A percentile compares a stretch with the other conserved stretches of the same genome.
Evolutionary conservation across 495 filamentous ascomycete species (phyloP).

Genomic region (Hypoxylon lienhwacheense): DNA sequence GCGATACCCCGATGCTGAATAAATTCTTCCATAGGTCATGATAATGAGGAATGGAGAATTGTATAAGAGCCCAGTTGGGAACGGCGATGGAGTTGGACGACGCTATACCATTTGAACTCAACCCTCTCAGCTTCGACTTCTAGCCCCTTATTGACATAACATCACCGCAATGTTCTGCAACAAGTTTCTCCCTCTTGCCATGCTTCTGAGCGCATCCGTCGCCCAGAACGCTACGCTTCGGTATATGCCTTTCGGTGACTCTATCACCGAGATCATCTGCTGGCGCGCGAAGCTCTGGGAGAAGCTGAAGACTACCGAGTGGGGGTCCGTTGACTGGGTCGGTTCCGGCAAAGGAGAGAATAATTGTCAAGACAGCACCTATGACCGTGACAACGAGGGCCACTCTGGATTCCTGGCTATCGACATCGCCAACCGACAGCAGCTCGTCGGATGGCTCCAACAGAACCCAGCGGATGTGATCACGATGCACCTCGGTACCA

Average conservation of each 20-base stretch:
- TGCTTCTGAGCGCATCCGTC: constrained; percentile 26
- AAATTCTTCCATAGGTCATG: not conserved
- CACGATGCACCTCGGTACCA: constrained; percentile 57
- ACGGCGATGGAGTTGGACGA: not conserved
- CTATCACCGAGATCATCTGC: constrained; percentile 56
- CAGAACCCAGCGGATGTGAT: constrained; percentile 53
- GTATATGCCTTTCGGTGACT: constrained; percentile 56
- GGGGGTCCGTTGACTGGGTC: constrained; percentile 50
- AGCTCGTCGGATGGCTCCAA: constrained; percentile 54
- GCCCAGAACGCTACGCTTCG: constrained; percentile 40
- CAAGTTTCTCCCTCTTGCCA: constrained; percentile 27
- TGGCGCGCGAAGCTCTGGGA: constrained; percentile 52
- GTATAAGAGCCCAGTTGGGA: constrained; percentile 13
- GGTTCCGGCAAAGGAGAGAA: constrained; percentile 46
- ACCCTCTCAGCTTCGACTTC: not conserved
- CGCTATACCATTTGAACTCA: not conserved
- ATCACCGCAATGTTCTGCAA: constrained; percentile 29
- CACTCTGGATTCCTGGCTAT: constrained; percentile 56
- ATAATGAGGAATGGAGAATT: not conserved
- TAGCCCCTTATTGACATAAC: not conserved
- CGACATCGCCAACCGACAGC: constrained; percentile 51
- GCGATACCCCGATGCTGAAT: not conserved
- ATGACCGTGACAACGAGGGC: constrained; percentile 56
- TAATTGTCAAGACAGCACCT: constrained; percentile 44
- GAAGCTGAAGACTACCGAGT: constrained; percentile 48